Base-by-base conservation (phyloP, 2,329 filamentous ascomycete genomes). In the Penicillium sp. region DNA sequence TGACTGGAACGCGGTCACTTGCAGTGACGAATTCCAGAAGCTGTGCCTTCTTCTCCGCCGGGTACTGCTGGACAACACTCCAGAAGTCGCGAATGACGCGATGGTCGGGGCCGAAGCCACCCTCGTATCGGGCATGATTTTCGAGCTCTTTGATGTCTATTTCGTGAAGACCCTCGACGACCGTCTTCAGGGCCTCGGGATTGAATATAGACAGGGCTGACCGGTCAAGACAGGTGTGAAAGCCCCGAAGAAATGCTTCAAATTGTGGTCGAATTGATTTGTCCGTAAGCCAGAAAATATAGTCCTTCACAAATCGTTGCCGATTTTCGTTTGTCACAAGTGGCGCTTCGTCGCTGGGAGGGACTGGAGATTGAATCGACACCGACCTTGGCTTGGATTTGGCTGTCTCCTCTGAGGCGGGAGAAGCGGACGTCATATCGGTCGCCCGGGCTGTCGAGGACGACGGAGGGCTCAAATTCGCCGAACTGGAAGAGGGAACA, bases 11-110 rank as follows among this genome's bases (percentile, higher is more conserved):
- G 2, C 93, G 81, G 64, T 96, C 91, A 60, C 86, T 92, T 0
- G 92, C 92, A 12, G 93, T 98, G 27, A 98, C 91, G 63, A 98
- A 98, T 67, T 96, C 90, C 28, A 98, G 77, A 29, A 98, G 73
- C 61, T 82, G 83, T 45, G 83, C 81, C 69, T 86, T 86, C 76
- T 91, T 86, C 39, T 80, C 76, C 13, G 85, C 78, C 8, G 71
- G 59, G 47, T 72, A 76, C 13, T 78, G 64, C 81, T 93, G 31
- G 67, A 95, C 87, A 6, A 96, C 79, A 10, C 78, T 78, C 93
- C 93, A 98, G 67, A 98, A 97, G 58, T 87, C 82, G 23, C 76
- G 74, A 37, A 98, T 83, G 1, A 86, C 82, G 12, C 76, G 81
- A 57, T 93, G 85, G 0, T 75, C 76, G 0, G 82, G 75, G 40